Evolutionary conservation across 2,329 filamentous ascomycete species (phyloP).

Genomic region (Venturia aucupariae): DNA sequence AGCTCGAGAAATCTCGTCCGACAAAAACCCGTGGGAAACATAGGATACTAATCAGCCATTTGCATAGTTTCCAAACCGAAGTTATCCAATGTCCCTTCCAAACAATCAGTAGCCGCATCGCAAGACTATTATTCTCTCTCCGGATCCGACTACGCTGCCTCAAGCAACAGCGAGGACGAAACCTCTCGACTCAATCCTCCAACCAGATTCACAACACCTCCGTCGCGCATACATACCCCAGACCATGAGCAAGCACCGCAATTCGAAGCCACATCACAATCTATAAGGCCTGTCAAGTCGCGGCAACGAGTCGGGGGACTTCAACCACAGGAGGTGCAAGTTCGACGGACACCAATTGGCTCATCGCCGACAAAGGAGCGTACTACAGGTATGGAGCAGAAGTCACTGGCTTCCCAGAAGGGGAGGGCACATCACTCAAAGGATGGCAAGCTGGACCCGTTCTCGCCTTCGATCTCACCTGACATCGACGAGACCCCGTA

Average conservation of each 20-base stretch:
- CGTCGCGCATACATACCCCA: constrained; percentile 27
- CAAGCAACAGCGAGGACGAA: background rate
- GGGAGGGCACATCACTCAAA: constrained; percentile 4
- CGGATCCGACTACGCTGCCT: constrained; percentile 18
- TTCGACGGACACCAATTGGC: constrained; percentile 18
- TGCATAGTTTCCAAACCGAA: constrained; percentile 22
- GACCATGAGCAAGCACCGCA: constrained; percentile 27
- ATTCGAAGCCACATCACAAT: background rate
- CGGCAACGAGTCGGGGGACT: background rate
- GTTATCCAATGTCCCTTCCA: constrained; percentile 32
- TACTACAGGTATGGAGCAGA: constrained; percentile 3
- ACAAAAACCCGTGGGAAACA: background rate
- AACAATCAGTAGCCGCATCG: constrained; percentile 39
- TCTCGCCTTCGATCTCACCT: constrained; percentile 49
- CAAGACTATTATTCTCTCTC: constrained; percentile 43
- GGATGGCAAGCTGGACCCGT: constrained; percentile 17
- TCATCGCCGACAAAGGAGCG: constrained; percentile 10
- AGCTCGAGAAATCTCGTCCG: background rate
- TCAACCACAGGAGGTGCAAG: constrained; percentile 22
- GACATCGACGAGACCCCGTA: constrained; percentile 79
- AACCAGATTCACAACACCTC: constrained; percentile 24
- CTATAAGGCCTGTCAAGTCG: constrained; percentile 12
- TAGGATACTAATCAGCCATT: background rate
- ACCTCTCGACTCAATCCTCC: constrained; percentile 3
- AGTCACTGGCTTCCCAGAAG: constrained; percentile 9